These are phyloP conservation scores for Mycosphaerella sp. DNA, from an alignment of 2,329 filamentous ascomycete species.

Conservation along the genomic window DNA sequence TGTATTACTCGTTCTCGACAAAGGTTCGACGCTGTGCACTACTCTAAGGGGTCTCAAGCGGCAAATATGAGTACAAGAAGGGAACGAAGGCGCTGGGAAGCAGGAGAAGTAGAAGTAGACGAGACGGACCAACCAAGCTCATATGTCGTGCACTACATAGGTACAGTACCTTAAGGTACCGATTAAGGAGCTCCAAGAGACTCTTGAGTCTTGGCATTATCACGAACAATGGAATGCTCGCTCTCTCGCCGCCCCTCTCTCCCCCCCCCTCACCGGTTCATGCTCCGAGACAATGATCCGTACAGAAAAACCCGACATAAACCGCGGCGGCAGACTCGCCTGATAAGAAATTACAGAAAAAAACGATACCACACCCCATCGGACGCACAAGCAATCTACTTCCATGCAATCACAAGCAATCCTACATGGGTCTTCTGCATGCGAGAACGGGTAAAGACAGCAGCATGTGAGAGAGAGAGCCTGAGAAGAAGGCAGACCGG, in stretches of 20 bases:
- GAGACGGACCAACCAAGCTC: no score
- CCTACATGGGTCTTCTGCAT: constrained; percentile 5
- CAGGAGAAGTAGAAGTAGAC: background rate
- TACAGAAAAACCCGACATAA: background rate
- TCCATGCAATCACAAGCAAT: constrained; percentile 3
- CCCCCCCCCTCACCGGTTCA: no score
- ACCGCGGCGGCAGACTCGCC: background rate
- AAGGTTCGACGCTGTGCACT: background rate
- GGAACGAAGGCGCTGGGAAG: background rate
- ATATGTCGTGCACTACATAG: background rate
- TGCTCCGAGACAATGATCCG: background rate
- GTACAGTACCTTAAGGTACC: no score
- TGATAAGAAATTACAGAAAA: background rate
- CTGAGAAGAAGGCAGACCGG: no score
- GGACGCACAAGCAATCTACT: background rate
- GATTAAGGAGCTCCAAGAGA: no score
- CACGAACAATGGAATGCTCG: no score
- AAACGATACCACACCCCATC: background rate
- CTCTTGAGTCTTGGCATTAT: no score
- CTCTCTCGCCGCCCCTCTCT: background rate
- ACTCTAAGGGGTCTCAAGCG: background rate
- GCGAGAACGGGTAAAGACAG: background rate
- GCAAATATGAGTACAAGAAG: background rate
- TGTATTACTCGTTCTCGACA: background rate
- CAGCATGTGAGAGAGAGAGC: background rate